These are phyloP conservation scores for Verticillium tricorpus DNA, from an alignment of 2,329 filamentous ascomycete species.

Conservation along the genomic window DNA sequence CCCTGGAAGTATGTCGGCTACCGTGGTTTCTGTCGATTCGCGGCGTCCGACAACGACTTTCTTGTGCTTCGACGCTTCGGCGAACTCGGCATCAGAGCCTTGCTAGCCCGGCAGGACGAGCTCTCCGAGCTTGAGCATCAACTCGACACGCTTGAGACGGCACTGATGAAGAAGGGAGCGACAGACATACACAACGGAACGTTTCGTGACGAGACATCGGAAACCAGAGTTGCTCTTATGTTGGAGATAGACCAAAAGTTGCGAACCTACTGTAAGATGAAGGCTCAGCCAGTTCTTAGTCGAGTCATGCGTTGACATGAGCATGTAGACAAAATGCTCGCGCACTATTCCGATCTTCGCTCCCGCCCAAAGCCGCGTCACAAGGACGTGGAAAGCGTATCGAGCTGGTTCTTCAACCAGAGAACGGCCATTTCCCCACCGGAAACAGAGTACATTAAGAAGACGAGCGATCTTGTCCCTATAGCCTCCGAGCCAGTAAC, in stretches of 20 bases:
- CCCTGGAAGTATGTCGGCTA: conserved; percentile 27
- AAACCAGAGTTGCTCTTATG: conserved; percentile 14
- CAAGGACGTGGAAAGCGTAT: conserved; percentile 19
- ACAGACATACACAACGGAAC: conserved; percentile 21
- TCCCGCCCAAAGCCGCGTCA: conserved; percentile 11
- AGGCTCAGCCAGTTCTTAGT: too few species aligned
- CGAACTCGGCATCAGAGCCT: conserved; percentile 21
- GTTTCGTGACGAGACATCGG: conserved; percentile 16
- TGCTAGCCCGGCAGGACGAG: conserved; percentile 27
- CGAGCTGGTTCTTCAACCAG: conserved; percentile 18
- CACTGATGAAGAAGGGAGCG: conserved; percentile 12
- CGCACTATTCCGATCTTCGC: conserved; percentile 16
- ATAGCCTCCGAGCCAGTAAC: conserved; percentile 6
- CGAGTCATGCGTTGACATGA: too few species aligned
- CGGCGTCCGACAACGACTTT: conserved; percentile 25
- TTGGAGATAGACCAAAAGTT: conserved; percentile 12
- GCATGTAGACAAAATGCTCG: conserved; percentile 17
- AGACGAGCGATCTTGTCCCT: conserved; percentile 15
- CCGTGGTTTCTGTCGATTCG: conserved; percentile 19
- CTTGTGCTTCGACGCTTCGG: conserved; percentile 27
- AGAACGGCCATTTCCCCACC: conserved; percentile 4
- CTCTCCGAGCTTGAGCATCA: conserved; percentile 23
- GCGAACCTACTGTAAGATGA: conserved; percentile 19
- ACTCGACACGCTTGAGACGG: conserved; percentile 19
- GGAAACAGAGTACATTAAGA: conserved; percentile 13